These are phyloP conservation scores for Jacaranda copaia DNA, from an alignment of 257 asterid genomes.

Conservation along the genomic window DNA sequence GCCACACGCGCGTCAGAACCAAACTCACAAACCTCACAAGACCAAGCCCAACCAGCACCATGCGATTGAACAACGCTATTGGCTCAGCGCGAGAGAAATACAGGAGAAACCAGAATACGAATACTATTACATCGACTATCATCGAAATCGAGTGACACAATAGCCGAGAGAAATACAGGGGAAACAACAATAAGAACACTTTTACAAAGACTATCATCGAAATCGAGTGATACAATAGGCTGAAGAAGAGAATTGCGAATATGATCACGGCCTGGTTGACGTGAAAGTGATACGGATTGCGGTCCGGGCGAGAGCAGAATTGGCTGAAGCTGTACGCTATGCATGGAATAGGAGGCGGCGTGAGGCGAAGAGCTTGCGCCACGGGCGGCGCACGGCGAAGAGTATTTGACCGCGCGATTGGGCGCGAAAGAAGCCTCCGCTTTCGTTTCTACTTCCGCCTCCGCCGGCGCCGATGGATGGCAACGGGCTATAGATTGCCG, in stretches of 20 bases:
- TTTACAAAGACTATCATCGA: slow-evolving; percentile 65
- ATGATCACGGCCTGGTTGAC: slow-evolving; percentile 59
- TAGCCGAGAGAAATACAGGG: slow-evolving; percentile 64
- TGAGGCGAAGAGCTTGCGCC: slow-evolving; percentile 79
- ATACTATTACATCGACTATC: slow-evolving; percentile 56
- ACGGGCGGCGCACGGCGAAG: slow-evolving; percentile 67
- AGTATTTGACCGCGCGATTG: slow-evolving; percentile 49
- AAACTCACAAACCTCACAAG: slow-evolving; percentile 54
- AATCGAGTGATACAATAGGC: slow-evolving; percentile 72
- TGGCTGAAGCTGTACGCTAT: slow-evolving; percentile 52
- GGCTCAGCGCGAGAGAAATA: slow-evolving; percentile 72
- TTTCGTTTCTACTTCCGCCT: slow-evolving; percentile 17
- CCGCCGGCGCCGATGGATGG: slow-evolving; percentile 33
- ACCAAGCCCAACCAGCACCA: slow-evolving; percentile 51
- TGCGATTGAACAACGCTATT: slow-evolving; percentile 54
- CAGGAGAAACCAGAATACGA: slow-evolving; percentile 59
- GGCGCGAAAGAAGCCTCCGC: slow-evolving; percentile 45
- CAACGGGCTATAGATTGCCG: slow-evolving; percentile 32
- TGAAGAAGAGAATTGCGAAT: slow-evolving; percentile 56
- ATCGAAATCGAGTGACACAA: slow-evolving; percentile 73
- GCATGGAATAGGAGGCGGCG: slow-evolving; percentile 60
- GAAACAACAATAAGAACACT: slow-evolving; percentile 57
- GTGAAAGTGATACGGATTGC: slow-evolving; percentile 68
- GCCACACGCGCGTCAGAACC: slow-evolving; percentile 66
- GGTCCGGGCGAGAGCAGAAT: slow-evolving; percentile 49